Evolutionary conservation across 2,329 filamentous ascomycete species (phyloP), one percentile per base, ranked within the genome.

Genomic region (Cryphonectria naterciae): DNA sequence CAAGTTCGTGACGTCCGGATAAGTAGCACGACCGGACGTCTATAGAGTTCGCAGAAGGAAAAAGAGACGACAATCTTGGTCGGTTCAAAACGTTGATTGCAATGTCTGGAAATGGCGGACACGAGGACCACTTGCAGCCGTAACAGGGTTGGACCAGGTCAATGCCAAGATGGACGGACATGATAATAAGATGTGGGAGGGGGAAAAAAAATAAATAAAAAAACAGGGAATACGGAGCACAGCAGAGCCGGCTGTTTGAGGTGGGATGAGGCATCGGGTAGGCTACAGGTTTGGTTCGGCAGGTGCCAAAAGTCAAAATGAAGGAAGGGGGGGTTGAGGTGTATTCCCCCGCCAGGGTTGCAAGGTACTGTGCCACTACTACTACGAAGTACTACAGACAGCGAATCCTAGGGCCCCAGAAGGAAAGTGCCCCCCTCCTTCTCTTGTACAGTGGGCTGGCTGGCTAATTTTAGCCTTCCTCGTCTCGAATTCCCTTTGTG

Each of bases 161-260:
- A 37, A 62, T 68, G 65, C 65, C 35, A 60, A 58, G 65, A 67
- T 39, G 52, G 65, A 15, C 28, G 49, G 52, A 35, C 22, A 49
- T n/a, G 22, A 32, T 64, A 25, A 3, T 64, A 46, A 46, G 39
- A 17, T 37, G 15, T 22, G 32, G 32, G 10, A 32, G 32, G 4
- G 32, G 4, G 4, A 32, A 32, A 32, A 32, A 32, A 32, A 32
- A 2, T 32, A n/a, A n/a, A n/a, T n/a, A n/a, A n/a, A n/a, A 46
- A 58, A 32, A n/a, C 28, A 25, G 7, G 19, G 32, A 41, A 35
- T n/a, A 28, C 35, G 37, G 35, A 67, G 49, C 32, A 56, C 39
- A 46, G 46, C 32, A 22, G 25, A 66, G 64, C 64, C 49, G 49
- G 65, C 54, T 37, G 65, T 67, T 58, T 67, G 65, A 67, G 22